Conservation (phyloP, 257 asterid species). For the Solanum pimpinellifolium region DNA sequence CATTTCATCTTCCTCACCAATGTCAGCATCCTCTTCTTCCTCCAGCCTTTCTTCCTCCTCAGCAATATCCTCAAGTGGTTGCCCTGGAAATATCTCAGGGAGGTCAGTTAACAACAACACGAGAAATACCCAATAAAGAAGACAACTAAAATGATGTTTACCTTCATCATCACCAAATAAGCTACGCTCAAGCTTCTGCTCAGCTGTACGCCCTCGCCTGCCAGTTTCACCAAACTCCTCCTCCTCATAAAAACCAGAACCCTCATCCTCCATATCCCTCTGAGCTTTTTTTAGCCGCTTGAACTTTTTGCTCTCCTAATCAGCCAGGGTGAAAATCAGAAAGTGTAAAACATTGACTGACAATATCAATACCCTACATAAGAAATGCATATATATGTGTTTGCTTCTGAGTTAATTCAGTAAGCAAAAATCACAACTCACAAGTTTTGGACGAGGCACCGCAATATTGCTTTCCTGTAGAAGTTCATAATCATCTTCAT, state of each 20-base stretch:
- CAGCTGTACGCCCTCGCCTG: slow-evolving; percentile 61
- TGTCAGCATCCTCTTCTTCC: slow-evolving; percentile 63
- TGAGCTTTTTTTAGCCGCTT: slow-evolving; percentile 84
- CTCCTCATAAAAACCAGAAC: slow-evolving; percentile 70
- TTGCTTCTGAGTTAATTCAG: neutral
- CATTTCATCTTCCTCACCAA: slow-evolving; percentile 90
- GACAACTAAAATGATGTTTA: slow-evolving; percentile 12
- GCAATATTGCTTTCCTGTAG: slow-evolving; percentile 87
- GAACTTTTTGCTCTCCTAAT: slow-evolving; percentile 68
- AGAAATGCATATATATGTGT: neutral
- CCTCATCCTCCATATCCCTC: slow-evolving; percentile 60
- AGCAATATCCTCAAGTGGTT: slow-evolving; percentile 81
- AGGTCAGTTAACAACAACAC: slow-evolving; percentile 4
- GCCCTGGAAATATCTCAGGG: slow-evolving; percentile 29
- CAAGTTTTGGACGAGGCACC: slow-evolving; percentile 73
- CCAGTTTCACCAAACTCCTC: slow-evolving; percentile 66
- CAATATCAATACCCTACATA: neutral
- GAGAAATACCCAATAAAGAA: neutral
- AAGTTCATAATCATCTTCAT: slow-evolving; percentile 90
- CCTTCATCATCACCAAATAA: slow-evolving; percentile 90
- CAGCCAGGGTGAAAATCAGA: neutral
- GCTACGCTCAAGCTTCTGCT: slow-evolving; percentile 67
- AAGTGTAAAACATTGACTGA: neutral
- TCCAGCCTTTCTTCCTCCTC: slow-evolving; percentile 73
- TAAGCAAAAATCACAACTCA: slow-evolving; percentile 14